phyloP scores from a whole-genome alignment of 1,284 basidiomycete genomes.

The Microstroma glucosiphilum region DNA sequence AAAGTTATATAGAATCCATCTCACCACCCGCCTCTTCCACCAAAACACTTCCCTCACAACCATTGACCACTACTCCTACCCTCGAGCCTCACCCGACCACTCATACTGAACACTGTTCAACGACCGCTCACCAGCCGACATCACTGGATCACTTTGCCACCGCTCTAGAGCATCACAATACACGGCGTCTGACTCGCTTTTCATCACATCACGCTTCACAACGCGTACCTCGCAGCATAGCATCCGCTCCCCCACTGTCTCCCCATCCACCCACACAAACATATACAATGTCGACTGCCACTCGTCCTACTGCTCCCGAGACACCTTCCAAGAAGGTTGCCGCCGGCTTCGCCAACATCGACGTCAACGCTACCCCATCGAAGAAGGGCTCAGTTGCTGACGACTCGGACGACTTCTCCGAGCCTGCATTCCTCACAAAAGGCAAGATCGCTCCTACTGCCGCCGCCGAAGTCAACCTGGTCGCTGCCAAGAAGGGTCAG shows the following conservation, averaged over 20 bases:
- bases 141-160: neutral
- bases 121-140: too few species aligned
- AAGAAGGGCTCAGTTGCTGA: constrained; percentile 27
- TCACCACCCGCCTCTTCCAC: too few species aligned
- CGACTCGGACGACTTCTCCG: constrained; percentile 27
- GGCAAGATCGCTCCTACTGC: constrained; percentile 20
- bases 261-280: neutral
- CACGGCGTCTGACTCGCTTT: neutral
- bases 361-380: constrained; percentile 43
- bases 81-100: too few species aligned
- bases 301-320: constrained; percentile 1
- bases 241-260: neutral
- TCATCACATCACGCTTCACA: neutral
- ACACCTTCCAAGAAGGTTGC: constrained; percentile 50
- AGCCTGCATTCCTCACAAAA: constrained; percentile 31
- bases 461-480: neutral
- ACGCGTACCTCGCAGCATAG: neutral
- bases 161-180: neutral
- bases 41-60: too few species aligned
- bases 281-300: constrained; percentile 8
- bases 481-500: constrained; percentile 7
- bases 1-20: too few species aligned
- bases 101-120: too few species aligned
- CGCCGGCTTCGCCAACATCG: constrained; percentile 39
- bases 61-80: too few species aligned